Evolutionary conservation across 1,139 yeast species (phyloP), one percentile per base, ranked within the genome.

Genomic region (Hemisphaericaspora xylofermentans): DNA sequence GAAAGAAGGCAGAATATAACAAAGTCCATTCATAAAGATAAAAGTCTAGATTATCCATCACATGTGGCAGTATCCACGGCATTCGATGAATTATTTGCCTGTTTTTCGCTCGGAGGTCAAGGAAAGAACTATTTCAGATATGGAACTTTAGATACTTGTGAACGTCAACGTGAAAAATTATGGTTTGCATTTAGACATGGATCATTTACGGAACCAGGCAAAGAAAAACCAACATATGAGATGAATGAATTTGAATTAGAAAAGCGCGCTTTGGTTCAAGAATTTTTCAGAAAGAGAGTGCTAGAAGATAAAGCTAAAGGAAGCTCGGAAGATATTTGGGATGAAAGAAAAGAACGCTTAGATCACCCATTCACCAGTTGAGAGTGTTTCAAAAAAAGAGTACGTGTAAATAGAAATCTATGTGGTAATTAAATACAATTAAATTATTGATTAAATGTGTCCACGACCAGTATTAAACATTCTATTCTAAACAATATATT

Each of bases 81-180:
- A 0, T 82, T 91, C 61, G 96, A 91, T 60, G 95, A 88, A 55
- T 68, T 91, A 28, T 75, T 89, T 38, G 83, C 80, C 38, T 91
- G 98, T 60, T 88, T 87, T 66, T 86, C 96, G 0, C 58, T 89
- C 2, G 97, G 97, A 2, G 96, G 96, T 1, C 96, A 89, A 58
- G 66, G 86, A 24, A 77, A 93, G 48, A 77, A 84, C 60, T 84
- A 86, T 55, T 91, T 91, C 58, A 66, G 97, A 40, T 84, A 82
- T 56, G 97, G 97, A 3, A 78, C 82, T 35, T 75, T 88, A 54
- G 80, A 84, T 42, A 67, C 77, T 44, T 91, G 98, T 63, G 74
- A 72, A 33, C 75, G 74, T 41, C 87, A 87, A 54, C 71, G 88
- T 46, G 79, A 77, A 32, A 88, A 88, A 66, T 71, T 89, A 52